Percentiles rank a stretch among this genome's conserved stretches.
Evolutionary conservation across 2,329 filamentous ascomycete species (phyloP).

Genomic region (Malbranchea zuffiana): DNA sequence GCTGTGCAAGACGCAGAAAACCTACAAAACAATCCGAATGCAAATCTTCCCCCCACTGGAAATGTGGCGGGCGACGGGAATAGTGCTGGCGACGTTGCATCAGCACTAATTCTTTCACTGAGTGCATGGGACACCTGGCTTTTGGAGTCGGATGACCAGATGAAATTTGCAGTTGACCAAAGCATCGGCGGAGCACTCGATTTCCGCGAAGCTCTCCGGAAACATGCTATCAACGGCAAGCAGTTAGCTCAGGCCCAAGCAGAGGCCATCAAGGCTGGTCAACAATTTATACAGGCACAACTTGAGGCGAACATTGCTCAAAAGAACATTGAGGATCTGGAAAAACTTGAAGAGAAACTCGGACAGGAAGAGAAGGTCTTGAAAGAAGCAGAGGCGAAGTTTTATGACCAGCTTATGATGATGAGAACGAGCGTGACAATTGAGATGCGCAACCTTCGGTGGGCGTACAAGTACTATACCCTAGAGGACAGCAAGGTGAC

Average conservation of each 20-base stretch:
- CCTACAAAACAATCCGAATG: background rate
- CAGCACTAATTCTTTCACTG: too few species aligned
- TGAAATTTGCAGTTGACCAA: conserved; percentile 1
- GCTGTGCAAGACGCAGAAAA: background rate
- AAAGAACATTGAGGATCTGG: background rate
- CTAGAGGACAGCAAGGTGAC: background rate
- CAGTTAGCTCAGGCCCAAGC: conserved; percentile 4
- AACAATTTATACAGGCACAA: conserved; percentile 4
- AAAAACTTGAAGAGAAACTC: conserved; percentile 1
- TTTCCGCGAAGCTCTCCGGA: conserved; percentile 2
- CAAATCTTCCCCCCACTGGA: background rate
- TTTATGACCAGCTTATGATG: conserved; percentile 5
- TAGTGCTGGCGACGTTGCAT: too few species aligned
- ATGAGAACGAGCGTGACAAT: conserved; percentile 4
- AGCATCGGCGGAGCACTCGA: conserved; percentile 1
- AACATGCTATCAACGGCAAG: conserved; percentile 8
- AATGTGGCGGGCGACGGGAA: too few species aligned
- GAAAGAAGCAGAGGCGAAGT: background rate
- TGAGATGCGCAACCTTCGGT: conserved; percentile 1
- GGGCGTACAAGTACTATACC: conserved; percentile 5
- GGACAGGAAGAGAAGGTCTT: background rate
- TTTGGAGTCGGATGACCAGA: conserved; percentile 6
- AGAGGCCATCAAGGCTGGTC: conserved; percentile 6
- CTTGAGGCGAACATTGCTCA: background rate
- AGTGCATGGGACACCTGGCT: conserved; percentile 5